Evolutionary conservation across 805 yeast species (phyloP).

Genomic region (Nakazawaea wyomingensis): DNA sequence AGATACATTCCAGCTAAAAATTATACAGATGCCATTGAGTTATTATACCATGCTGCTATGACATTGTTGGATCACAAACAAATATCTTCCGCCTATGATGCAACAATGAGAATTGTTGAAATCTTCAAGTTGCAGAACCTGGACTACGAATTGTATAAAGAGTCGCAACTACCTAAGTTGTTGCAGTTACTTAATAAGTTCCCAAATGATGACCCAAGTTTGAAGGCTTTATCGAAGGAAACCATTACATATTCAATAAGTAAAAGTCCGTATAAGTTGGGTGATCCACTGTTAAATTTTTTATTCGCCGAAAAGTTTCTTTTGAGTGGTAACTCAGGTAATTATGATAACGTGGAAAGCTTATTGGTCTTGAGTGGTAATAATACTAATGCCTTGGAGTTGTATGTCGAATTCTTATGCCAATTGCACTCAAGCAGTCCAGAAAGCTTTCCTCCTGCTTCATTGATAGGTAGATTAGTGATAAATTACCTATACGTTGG

Average conservation of each 20-base stretch:
- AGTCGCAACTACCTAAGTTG: slow-evolving; percentile 28
- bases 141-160: slow-evolving; percentile 18
- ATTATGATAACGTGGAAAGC: slow-evolving; percentile 23
- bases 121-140: slow-evolving; percentile 45
- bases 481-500: slow-evolving; percentile 68
- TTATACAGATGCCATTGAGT: slow-evolving; percentile 65
- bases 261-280: slow-evolving; percentile 46
- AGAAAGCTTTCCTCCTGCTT: slow-evolving; percentile 17
- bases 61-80: slow-evolving; percentile 65
- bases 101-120: slow-evolving; percentile 66
- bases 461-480: slow-evolving; percentile 48
- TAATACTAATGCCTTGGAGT: slow-evolving; percentile 16
- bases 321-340: slow-evolving; percentile 22
- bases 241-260: slow-evolving; percentile 61
- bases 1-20: slow-evolving; percentile 69
- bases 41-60: slow-evolving; percentile 66
- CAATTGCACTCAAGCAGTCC: slow-evolving; percentile 17
- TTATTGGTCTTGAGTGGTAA: slow-evolving; percentile 21
- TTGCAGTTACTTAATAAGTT: slow-evolving; percentile 36
- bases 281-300: slow-evolving; percentile 73
- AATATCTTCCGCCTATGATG: slow-evolving; percentile 77
- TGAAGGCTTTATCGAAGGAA: slow-evolving; percentile 63
- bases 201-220: slow-evolving; percentile 51
- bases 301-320: slow-evolving; percentile 65
- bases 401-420: slow-evolving; percentile 30